A percentile compares a stretch with the other conserved stretches of the same genome.
These are phyloP conservation scores for Sporothrix schenckii DNA, from an alignment of 2,329 filamentous ascomycete species.

Conservation along the genomic window DNA sequence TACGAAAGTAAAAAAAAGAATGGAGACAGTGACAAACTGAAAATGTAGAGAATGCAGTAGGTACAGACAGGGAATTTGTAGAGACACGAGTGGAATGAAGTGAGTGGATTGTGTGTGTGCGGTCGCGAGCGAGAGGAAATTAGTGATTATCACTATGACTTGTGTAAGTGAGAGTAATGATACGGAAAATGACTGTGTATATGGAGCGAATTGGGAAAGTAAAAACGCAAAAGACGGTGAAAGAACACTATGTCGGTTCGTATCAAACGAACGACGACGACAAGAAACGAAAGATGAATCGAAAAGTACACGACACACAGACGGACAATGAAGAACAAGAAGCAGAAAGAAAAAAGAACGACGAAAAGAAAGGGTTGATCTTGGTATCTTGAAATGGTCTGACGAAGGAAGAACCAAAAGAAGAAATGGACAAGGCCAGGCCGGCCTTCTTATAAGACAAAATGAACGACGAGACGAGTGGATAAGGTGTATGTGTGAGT, in stretches of 20 bases:
- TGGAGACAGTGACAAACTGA: not conserved
- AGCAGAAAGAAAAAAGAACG: constrained; percentile 35
- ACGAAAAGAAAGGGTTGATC: constrained; percentile 38
- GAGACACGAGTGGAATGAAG: not conserved
- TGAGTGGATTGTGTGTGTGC: constrained; percentile 14
- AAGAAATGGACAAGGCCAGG: constrained; percentile 43
- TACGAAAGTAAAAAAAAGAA: not conserved
- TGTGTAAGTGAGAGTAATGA: constrained; percentile 7
- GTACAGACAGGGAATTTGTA: not conserved
- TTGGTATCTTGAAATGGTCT: not conserved
- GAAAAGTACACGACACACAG: constrained; percentile 34
- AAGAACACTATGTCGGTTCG: constrained; percentile 40
- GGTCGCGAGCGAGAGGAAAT: constrained; percentile 19
- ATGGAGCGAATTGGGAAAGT: too few species aligned
- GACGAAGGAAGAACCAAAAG: constrained; percentile 32
- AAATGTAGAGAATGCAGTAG: not conserved
- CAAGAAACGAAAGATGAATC: constrained; percentile 30
- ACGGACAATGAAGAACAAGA: not conserved
- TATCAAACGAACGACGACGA: constrained; percentile 49
- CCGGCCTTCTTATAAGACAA: constrained; percentile 19
- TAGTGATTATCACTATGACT: constrained; percentile 19
- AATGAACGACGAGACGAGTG: constrained; percentile 1
- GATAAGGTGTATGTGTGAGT: not conserved
- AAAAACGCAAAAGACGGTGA: not conserved
- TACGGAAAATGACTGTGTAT: not conserved